Base-by-base conservation (phyloP, 352 stramenopile species). In the Phytophthora pinifolia region DNA sequence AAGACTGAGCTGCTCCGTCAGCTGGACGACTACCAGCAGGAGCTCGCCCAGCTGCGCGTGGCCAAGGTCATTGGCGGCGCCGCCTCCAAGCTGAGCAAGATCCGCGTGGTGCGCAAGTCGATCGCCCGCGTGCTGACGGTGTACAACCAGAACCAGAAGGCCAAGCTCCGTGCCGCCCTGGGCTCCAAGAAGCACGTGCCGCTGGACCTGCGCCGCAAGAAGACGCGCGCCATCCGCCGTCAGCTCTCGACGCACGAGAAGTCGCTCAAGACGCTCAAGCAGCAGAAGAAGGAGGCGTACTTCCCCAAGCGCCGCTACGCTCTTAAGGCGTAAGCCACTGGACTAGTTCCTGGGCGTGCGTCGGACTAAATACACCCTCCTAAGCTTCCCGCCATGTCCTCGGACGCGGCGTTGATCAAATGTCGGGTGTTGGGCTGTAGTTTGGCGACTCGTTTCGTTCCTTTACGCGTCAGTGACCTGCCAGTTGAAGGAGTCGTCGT, bases 141-240 rank as follows among this genome's bases (percentile, higher is more conserved):
- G 39, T 98, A 99, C 95, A 99, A 99, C 88, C 96, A 99, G 85
- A 98, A 94, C 74, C 92, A 99, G 78, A 99, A 99, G 94, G 81
- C 88, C 50, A 97, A 97, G 76, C 87, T 99, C 45, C 94, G 96
- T 48, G 92, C 98, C 66, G 83, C 96, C n/a, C 83, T 91, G 46
- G 89, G 88, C 62, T 90, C 83, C 76, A 91, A 86, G 58, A 99
- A 99, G 86, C 98, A 99, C 83, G 74, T 99, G 42, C 95, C 96
- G 39, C 96, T 98, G 72, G 97, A 99, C 78, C 79, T 99, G 70
- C 89, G 98, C 70, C 69, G 88, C 58, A 99, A 99, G 96, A 97
- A 98, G 86, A 99, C 98, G 62, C 88, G 97, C 64, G 97, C 97
- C 34, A 99, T 99, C 69, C 94, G 98, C 59, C 91, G 97, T 65